These are phyloP conservation scores for Fusarium praegraminearum DNA, from an alignment of 2,329 filamentous ascomycete species.

Conservation along the genomic window DNA sequence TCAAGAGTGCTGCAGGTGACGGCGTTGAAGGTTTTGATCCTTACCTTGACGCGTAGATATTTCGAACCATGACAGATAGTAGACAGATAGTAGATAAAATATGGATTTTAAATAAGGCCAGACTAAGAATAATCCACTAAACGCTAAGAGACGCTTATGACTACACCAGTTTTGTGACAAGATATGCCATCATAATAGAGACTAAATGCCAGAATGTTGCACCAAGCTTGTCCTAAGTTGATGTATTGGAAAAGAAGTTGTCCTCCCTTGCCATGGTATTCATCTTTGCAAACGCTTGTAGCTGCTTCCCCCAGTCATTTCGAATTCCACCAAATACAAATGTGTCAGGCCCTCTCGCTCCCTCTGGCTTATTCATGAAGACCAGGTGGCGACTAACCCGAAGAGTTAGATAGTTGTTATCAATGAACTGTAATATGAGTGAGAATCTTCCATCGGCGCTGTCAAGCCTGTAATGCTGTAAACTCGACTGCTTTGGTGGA, in stretches of 20 bases:
- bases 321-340: conserved; percentile 14
- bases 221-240: neutral
- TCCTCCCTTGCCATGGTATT: neutral
- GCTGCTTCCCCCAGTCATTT: conserved; percentile 3
- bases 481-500: neutral
- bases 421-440: neutral
- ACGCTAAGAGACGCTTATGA: neutral
- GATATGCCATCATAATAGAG: neutral
- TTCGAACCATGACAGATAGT: accelerated
- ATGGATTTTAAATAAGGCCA: neutral
- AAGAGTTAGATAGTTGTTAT: neutral
- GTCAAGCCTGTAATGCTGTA: neutral
- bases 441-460: neutral
- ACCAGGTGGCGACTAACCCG: conserved; percentile 3
- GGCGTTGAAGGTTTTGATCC: conserved; percentile 48
- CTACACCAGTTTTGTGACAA: neutral
- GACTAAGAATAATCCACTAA: neutral
- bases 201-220: neutral
- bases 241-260: neutral
- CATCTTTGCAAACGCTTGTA: neutral
- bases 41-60: conserved; percentile 33
- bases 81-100: accelerated
- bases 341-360: neutral
- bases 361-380: neutral
- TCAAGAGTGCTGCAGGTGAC: conserved; percentile 45